Conservation (phyloP, 495 filamentous ascomycete species). For the Acidomyces sp. region DNA sequence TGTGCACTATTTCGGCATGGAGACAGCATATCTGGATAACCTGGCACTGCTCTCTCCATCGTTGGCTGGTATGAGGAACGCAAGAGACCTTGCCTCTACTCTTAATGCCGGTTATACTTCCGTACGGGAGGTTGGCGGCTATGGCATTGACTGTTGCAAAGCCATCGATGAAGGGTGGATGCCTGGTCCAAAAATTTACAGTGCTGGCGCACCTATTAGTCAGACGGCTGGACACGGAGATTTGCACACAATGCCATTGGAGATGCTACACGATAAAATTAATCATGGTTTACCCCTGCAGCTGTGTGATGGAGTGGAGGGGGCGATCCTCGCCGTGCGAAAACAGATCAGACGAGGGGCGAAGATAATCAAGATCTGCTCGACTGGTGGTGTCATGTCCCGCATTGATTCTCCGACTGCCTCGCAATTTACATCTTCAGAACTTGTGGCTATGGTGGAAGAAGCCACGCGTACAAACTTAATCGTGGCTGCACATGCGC, state of each 20-base stretch:
- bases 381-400: slow-evolving; percentile 37
- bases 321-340: slow-evolving; percentile 36
- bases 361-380: slow-evolving; percentile 38
- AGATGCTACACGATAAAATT: slow-evolving; percentile 26
- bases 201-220: slow-evolving; percentile 29
- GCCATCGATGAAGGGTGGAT: slow-evolving; percentile 37
- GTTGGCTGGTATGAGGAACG: slow-evolving; percentile 29
- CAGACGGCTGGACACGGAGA: slow-evolving; percentile 40
- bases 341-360: slow-evolving; percentile 39
- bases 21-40: slow-evolving; percentile 5
- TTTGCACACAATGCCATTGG: slow-evolving; percentile 28
- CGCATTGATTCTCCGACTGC: slow-evolving; percentile 34
- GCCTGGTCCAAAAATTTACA: slow-evolving; percentile 38
- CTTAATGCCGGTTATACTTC: slow-evolving; percentile 42
- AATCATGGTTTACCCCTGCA: slow-evolving; percentile 20
- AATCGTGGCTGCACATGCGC: slow-evolving; percentile 38
- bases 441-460: slow-evolving; percentile 36
- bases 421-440: slow-evolving; percentile 39
- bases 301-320: slow-evolving; percentile 37
- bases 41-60: slow-evolving; percentile 7
- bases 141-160: slow-evolving; percentile 31
- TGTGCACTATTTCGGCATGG: slow-evolving; percentile 30
- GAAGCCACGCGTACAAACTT: slow-evolving; percentile 35
- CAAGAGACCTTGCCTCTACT: slow-evolving; percentile 31
- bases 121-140: slow-evolving; percentile 37